Conservation (phyloP, 1,284 basidiomycete species). For the Sporisorium exsertum region DNA sequence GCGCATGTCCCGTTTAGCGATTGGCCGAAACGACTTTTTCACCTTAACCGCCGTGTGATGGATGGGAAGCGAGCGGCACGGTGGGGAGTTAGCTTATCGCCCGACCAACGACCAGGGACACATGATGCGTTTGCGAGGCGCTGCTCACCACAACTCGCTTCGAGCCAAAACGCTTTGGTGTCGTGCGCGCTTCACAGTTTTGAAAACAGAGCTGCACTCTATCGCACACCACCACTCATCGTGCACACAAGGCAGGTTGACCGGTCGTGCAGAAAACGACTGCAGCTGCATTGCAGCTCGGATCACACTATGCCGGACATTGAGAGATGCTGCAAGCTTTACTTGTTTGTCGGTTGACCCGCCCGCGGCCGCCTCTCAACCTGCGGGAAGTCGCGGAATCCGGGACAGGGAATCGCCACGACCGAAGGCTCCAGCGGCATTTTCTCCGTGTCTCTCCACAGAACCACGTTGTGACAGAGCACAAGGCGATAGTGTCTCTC, state of each 20-base stretch:
- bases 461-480: not conserved
- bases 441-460: not conserved
- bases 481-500: not conserved
- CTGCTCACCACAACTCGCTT: not conserved
- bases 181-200: not conserved
- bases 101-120: too few species aligned
- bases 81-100: too few species aligned
- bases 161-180: not conserved
- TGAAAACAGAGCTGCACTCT: not conserved
- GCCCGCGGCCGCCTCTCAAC: not conserved
- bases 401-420: constrained; percentile 18
- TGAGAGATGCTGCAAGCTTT: not conserved
- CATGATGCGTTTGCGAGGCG: too few species aligned
- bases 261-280: not conserved
- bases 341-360: not conserved
- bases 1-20: not conserved
- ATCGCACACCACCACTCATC: not conserved
- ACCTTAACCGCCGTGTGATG: too few species aligned
- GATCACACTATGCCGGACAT: constrained; percentile 4
- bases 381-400: not conserved
- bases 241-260: not conserved
- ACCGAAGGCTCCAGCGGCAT: constrained; percentile 6
- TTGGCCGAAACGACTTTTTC: not conserved
- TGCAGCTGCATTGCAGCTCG: not conserved
- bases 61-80: too few species aligned